phyloP scores from a whole-genome alignment of 1,284 basidiomycete genomes.

The Cryptococcus amylolentus region DNA sequence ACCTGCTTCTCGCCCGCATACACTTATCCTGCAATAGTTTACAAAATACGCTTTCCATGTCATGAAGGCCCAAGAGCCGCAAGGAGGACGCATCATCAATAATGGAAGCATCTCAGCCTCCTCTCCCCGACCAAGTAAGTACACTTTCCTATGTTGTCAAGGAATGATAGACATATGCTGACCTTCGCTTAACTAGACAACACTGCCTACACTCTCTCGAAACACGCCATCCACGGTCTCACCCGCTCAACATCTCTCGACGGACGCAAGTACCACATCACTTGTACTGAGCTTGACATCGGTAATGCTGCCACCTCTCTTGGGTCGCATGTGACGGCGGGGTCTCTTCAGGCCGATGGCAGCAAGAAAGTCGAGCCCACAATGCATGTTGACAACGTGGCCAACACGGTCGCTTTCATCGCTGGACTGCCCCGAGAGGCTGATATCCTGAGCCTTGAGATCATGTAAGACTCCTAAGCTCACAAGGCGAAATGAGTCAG shows the following conservation, averaged over 20 bases:
- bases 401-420: slow-evolving; percentile 65
- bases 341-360: slow-evolving; percentile 68
- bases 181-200: slow-evolving; percentile 15
- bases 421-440: slow-evolving; percentile 65
- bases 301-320: slow-evolving; percentile 68
- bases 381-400: slow-evolving; percentile 59
- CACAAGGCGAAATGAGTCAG: background rate
- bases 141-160: background rate
- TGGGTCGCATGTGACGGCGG: slow-evolving; percentile 51
- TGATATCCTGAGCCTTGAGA: slow-evolving; percentile 58
- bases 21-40: slow-evolving; percentile 47
- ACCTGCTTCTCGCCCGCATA: background rate
- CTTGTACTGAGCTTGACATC: slow-evolving; percentile 75
- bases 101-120: slow-evolving; percentile 75
- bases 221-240: slow-evolving; percentile 72
- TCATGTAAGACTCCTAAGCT: slow-evolving; percentile 60
- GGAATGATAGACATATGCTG: slow-evolving; percentile 30
- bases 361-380: slow-evolving; percentile 57
- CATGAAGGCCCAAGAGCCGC: slow-evolving; percentile 69
- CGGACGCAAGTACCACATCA: slow-evolving; percentile 67
- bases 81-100: slow-evolving; percentile 78
- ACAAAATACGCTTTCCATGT: slow-evolving; percentile 68
- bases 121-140: slow-evolving; percentile 60
- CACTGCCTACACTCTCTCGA: slow-evolving; percentile 66
- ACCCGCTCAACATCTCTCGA: slow-evolving; percentile 73